Conservation (phyloP, 2,329 filamentous ascomycete species). For the Paraphaeosphaeria sporulosa region DNA sequence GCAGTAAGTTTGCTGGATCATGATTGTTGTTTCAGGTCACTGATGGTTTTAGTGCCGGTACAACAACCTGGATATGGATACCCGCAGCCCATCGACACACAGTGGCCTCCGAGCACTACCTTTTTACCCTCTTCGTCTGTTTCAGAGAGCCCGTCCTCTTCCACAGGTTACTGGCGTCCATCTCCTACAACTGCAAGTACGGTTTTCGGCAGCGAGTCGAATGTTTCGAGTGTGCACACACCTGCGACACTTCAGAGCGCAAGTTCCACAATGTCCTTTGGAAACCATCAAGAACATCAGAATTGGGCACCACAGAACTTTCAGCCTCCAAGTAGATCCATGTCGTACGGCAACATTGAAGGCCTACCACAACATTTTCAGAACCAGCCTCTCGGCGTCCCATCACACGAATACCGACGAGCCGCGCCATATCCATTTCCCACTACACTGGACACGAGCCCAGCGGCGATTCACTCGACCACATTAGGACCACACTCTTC, state of each 20-base stretch:
- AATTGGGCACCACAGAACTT: conserved; percentile 38
- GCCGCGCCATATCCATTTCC: conserved; percentile 46
- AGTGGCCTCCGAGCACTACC: conserved; percentile 42
- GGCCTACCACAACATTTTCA: conserved; percentile 44
- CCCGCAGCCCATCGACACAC: conserved; percentile 45
- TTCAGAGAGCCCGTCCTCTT: conserved; percentile 43
- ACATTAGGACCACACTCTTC: conserved; percentile 35
- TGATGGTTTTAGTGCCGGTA: conserved; percentile 37
- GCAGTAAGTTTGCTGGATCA: conserved; percentile 32
- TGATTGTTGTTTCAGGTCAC: conserved; percentile 3
- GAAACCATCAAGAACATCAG: conserved; percentile 38
- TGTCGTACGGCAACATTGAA: conserved; percentile 52
- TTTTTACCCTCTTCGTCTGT: conserved; percentile 47
- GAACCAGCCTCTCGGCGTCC: conserved; percentile 39
- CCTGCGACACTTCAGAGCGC: conserved; percentile 32
- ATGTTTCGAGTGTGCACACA: conserved; percentile 43
- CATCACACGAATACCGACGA: conserved; percentile 41
- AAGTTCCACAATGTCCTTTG: conserved; percentile 48
- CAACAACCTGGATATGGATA: conserved; percentile 45
- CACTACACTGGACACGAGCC: conserved; percentile 42
- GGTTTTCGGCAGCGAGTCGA: conserved; percentile 46
- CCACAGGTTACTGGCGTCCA: conserved; percentile 44
- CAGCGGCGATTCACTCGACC: conserved; percentile 32
- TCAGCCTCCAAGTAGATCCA: conserved; percentile 45
- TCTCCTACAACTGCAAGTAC: conserved; percentile 45